These are phyloP conservation scores for Solanum microdontum DNA, from an alignment of 257 asterid genomes.

Conservation along the genomic window DNA sequence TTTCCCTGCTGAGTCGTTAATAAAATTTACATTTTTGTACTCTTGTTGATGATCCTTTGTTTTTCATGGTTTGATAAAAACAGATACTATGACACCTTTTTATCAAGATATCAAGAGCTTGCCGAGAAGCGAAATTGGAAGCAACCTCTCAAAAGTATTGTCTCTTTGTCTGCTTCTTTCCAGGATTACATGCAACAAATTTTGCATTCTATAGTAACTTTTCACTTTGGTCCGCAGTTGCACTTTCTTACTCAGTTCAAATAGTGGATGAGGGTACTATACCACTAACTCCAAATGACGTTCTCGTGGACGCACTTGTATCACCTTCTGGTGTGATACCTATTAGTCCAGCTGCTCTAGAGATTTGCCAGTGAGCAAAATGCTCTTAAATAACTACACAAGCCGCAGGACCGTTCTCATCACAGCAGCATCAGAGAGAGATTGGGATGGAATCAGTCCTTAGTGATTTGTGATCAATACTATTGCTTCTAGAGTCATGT, in stretches of 20 bases:
- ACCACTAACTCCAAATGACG: slow-evolving; percentile 71
- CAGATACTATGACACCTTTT: slow-evolving; percentile 77
- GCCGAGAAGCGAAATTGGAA: slow-evolving; percentile 65
- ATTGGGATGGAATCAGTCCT: background rate
- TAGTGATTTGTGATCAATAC: background rate
- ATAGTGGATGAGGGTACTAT: slow-evolving; percentile 62
- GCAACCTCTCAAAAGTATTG: slow-evolving; percentile 61
- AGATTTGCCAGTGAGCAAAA: slow-evolving; percentile 10
- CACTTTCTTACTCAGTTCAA: slow-evolving; percentile 72
- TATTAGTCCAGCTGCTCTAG: slow-evolving; percentile 41
- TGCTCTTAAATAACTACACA: background rate
- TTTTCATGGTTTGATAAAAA: slow-evolving; percentile 5
- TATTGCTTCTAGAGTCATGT: background rate
- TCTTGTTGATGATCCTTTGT: background rate
- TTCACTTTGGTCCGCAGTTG: slow-evolving; percentile 33
- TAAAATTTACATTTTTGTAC: background rate
- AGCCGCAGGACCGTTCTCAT: background rate
- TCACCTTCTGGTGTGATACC: slow-evolving; percentile 69
- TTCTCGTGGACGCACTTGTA: slow-evolving; percentile 64
- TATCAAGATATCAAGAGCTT: slow-evolving; percentile 56
- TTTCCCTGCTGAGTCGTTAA: background rate
- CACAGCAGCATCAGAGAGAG: background rate
- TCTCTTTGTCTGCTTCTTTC: background rate
- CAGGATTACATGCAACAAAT: background rate
- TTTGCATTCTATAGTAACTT: background rate